These are phyloP conservation scores for Martiniozyma asiatica DNA, from an alignment of 1,139 yeast genomes.

Conservation along the genomic window DNA sequence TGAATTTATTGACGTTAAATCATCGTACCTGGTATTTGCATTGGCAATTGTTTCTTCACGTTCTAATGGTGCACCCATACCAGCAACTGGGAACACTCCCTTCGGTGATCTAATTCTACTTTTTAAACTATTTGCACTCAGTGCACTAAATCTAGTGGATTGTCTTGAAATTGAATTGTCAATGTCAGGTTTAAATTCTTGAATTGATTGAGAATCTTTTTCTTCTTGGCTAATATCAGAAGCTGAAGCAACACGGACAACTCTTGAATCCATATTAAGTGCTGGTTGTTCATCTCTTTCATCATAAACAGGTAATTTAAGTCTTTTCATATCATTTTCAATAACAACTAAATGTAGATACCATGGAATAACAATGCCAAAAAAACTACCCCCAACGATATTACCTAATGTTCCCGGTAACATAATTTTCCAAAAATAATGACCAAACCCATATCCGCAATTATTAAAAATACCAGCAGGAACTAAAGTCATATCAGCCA, in stretches of 20 bases:
- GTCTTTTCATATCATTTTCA: conserved; percentile 48
- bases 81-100: conserved; percentile 68
- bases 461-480: conserved; percentile 57
- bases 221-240: too few species aligned
- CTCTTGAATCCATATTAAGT: conserved; percentile 63
- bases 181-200: conserved; percentile 9
- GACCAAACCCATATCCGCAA: conserved; percentile 48
- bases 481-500: conserved; percentile 66
- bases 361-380: conserved; percentile 53
- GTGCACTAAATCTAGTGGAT: conserved; percentile 1
- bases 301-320: conserved; percentile 55
- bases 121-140: too few species aligned
- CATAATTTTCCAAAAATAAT: conserved; percentile 59
- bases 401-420: conserved; percentile 63
- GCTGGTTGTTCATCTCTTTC: conserved; percentile 73
- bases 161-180: conserved; percentile 6
- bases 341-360: conserved; percentile 59
- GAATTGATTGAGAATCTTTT: conserved; percentile 1
- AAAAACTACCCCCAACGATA: conserved; percentile 56
- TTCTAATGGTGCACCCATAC: conserved; percentile 54
- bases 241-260: conserved; percentile 33
- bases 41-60: conserved; percentile 49
- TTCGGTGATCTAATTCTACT: conserved; percentile 54
- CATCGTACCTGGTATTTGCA: too few species aligned
- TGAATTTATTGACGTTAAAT: too few species aligned